Evolutionary conservation across 768 basidiomycete genomes (phyloP), one percentile per base, ranked within the genome.

Genomic region (Calocybe gangraenosa): DNA sequence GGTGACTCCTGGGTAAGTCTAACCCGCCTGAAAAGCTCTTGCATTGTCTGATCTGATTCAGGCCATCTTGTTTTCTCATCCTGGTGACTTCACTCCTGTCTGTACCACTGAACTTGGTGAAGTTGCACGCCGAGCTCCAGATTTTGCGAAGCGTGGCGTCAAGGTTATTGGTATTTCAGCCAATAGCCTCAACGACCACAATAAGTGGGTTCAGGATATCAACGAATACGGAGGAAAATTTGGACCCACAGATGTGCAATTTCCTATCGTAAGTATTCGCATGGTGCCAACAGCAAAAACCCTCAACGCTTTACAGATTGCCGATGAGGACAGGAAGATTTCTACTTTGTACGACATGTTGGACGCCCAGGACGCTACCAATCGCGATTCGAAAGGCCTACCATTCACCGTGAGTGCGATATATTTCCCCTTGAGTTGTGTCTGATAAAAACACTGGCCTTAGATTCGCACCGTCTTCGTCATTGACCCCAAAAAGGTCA

Each of bases 61-160:
- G 89, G 87, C 76, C 40, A 68, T 92, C 62, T 75, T 98, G 46
- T 98, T 97, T 79, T 95, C 92, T 22, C 93, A 96, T 66, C 92
- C 92, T 0, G 93, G 87, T 35, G 87, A 92, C 61, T 92, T 92
- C 61, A 89, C 87, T n/a, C 87, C 88, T 39, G 85, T 94, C 42
- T 93, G 90, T 78, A 94, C 96, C 38, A 99, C 96, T 44, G 96
- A 98, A 71, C 85, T 98, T 30, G 93, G 91, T 40, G 95, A 96
- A 64, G 93, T 96, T 35, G 87, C 96, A 40, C 84, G 91, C 52
- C 87, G 90, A 48, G 76, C 81, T 10, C 71, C 72, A 13, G 94
- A 97, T 65, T 99, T 97, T 63, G 74, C 69, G 40, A 81, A 84
- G 60, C 86, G 96, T 50, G 80, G 82, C 54, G 92, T 97, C 59